phyloP scores from a whole-genome alignment of 306 rosid species.

The Acacia acuminata region DNA sequence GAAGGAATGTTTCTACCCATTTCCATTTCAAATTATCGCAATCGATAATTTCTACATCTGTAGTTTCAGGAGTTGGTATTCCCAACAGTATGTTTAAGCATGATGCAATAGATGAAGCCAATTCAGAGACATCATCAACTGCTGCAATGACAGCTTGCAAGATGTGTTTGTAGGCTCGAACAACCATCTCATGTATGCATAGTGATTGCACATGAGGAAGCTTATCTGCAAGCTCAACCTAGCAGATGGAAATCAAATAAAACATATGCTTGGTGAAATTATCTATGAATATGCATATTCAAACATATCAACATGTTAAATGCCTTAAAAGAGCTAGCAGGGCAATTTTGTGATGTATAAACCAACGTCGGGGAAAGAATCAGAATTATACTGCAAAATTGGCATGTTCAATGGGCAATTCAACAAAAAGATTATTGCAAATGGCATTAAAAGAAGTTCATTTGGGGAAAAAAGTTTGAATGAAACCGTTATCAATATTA shows the following conservation, averaged over 20 bases:
- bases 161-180: slow-evolving; percentile 94
- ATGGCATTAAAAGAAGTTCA: neutral
- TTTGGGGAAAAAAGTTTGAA: neutral
- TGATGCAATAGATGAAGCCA: slow-evolving; percentile 83
- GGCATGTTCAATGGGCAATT: neutral
- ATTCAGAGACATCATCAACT: slow-evolving; percentile 66
- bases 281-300: neutral
- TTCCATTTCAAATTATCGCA: slow-evolving; percentile 74
- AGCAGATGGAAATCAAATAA: slow-evolving; percentile 31
- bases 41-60: slow-evolving; percentile 45
- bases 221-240: slow-evolving; percentile 98
- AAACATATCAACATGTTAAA: slow-evolving; percentile 18
- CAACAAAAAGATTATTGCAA: neutral
- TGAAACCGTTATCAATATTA: neutral
- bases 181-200: slow-evolving; percentile 91
- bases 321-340: neutral
- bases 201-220: slow-evolving; percentile 98
- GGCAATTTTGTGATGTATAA: neutral
- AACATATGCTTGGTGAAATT: slow-evolving; percentile 22
- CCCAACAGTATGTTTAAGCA: slow-evolving; percentile 88
- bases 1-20: slow-evolving; percentile 89
- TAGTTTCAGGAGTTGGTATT: slow-evolving; percentile 58
- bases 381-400: neutral
- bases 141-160: slow-evolving; percentile 92
- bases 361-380: slow-evolving; percentile 9